Evolutionary conservation across 1,284 basidiomycete genomes (phyloP).

Genomic region (Takashimella koratensis): DNA sequence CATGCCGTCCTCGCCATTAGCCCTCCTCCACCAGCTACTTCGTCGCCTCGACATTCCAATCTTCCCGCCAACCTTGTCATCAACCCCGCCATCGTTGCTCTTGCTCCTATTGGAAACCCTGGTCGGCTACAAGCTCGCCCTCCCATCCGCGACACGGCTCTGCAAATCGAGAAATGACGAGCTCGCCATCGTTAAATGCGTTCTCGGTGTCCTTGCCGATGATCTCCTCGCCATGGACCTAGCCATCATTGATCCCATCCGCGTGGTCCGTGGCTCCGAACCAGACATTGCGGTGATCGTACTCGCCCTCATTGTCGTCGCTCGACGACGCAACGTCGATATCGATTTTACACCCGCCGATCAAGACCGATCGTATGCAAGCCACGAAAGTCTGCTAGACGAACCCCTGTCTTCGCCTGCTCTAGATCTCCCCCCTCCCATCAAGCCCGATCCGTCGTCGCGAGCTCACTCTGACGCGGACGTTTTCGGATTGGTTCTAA

Average conservation of each 20-base stretch:
- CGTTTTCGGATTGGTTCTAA: neutral
- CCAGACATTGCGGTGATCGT: constrained; percentile 21
- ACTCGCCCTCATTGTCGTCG: constrained; percentile 24
- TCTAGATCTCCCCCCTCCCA: constrained; percentile 2
- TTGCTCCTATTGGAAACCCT: constrained; percentile 21
- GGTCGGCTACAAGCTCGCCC: constrained; percentile 10
- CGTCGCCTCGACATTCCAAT: constrained; percentile 18
- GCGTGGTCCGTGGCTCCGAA: constrained; percentile 18
- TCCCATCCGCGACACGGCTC: constrained; percentile 9
- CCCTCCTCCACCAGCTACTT: constrained; percentile 18
- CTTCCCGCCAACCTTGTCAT: constrained; percentile 13
- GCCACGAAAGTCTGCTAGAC: neutral
- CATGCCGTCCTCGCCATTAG: constrained; percentile 24
- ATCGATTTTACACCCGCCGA: neutral
- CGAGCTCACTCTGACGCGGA: neutral
- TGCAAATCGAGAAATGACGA: constrained; percentile 18
- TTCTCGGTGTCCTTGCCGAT: constrained; percentile 25
- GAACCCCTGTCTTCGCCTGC: neutral
- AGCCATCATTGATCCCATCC: constrained; percentile 15
- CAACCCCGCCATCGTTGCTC: constrained; percentile 22
- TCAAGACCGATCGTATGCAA: neutral
- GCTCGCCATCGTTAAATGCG: constrained; percentile 19
- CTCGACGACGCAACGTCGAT: constrained; percentile 7
- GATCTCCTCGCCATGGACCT: constrained; percentile 27
- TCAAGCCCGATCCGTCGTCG: constrained; percentile 7